These are phyloP conservation scores for Eucalyptus curtisii DNA, from an alignment of 345 rosid genomes.

Conservation along the genomic window DNA sequence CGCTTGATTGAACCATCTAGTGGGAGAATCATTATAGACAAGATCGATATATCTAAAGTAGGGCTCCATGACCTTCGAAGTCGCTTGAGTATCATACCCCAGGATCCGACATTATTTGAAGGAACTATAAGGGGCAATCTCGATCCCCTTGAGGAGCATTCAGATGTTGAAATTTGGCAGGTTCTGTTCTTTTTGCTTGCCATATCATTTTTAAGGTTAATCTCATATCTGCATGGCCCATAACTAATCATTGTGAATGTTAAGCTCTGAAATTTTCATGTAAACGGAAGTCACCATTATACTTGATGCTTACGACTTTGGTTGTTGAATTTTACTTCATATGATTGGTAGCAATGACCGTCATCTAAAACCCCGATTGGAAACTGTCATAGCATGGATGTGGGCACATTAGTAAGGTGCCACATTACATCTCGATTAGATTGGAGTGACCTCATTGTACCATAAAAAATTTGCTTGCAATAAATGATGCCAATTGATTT, in stretches of 20 bases:
- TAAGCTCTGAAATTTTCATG: neutral
- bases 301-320: neutral
- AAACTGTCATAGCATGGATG: neutral
- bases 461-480: neutral
- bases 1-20: constrained; percentile 81
- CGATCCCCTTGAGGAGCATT: constrained; percentile 93
- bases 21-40: constrained; percentile 86
- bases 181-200: constrained; percentile 9
- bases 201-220: neutral
- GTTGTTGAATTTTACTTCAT: neutral
- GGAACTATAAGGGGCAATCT: constrained; percentile 94
- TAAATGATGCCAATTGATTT: neutral
- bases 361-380: neutral
- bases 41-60: constrained; percentile 76
- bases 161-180: constrained; percentile 92
- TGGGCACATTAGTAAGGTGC: neutral
- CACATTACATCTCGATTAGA: neutral
- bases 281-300: neutral
- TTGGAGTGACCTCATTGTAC: neutral
- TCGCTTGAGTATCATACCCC: constrained; percentile 92
- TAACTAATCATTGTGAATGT: neutral
- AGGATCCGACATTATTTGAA: constrained; percentile 96
- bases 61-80: constrained; percentile 98
- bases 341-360: neutral
- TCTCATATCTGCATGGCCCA: neutral